A percentile compares a stretch with the other conserved stretches of the same genome.
phyloP scores from a whole-genome alignment of 352 stramenopile species.

The Globisporangium radiosum region DNA sequence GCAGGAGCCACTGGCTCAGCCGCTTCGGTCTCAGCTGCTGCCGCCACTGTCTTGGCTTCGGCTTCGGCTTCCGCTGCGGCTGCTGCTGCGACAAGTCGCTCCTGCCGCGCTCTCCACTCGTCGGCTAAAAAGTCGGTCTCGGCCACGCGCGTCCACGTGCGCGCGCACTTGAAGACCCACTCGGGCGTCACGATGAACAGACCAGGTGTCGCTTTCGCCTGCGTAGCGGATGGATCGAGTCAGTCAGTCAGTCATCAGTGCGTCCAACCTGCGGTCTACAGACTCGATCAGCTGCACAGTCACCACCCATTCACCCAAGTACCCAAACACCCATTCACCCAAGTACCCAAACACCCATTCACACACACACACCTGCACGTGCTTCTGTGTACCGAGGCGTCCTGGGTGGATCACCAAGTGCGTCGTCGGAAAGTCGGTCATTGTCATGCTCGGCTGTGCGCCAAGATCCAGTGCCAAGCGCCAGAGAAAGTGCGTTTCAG shows the following conservation, averaged over 20 bases:
- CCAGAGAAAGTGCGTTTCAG: conserved; percentile 73
- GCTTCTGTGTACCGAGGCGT: conserved; percentile 75
- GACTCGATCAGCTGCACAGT: too few relatives aligned
- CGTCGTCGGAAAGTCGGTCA: conserved; percentile 75
- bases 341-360: too few relatives aligned
- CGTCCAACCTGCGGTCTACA: too few relatives aligned
- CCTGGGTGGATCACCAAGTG: conserved; percentile 81
- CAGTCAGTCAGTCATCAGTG: background rate
- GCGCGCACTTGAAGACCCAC: conserved; percentile 76
- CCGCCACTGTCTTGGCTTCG: background rate
- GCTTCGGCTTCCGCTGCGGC: conserved; percentile 4
- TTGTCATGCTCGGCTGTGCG: conserved; percentile 50
- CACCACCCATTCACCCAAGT: too few relatives aligned
- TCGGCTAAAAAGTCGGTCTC: conserved; percentile 70
- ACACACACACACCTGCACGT: conserved; percentile 36
- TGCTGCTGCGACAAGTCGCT: conserved; percentile 2
- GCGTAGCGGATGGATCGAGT: background rate
- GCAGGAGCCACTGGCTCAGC: conserved; percentile 3
- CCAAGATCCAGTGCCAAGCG: conserved; percentile 66
- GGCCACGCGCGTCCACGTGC: conserved; percentile 50
- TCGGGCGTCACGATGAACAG: conserved; percentile 68
- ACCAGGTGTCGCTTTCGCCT: conserved; percentile 55
- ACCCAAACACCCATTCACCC: too few relatives aligned
- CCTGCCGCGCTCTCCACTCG: conserved; percentile 46
- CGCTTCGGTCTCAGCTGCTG: background rate